Evolutionary conservation across 306 rosid genomes (phyloP).

Genomic region (Quercus agrifolia): DNA sequence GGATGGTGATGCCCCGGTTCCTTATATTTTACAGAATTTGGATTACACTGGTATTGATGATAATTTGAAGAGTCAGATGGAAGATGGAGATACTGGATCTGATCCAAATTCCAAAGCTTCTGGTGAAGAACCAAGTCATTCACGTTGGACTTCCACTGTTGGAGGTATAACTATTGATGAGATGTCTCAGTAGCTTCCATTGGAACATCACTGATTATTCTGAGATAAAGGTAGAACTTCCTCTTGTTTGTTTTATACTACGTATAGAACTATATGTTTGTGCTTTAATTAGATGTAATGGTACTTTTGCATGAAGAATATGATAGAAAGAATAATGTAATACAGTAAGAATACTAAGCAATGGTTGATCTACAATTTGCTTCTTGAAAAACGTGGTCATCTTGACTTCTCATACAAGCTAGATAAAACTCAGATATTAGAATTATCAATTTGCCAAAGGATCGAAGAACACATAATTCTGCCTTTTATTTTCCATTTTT

Average conservation of each 20-base stretch:
- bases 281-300: neutral
- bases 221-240: constrained; percentile 46
- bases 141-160: constrained; percentile 25
- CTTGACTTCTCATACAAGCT: no score
- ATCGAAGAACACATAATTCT: no score
- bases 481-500: no score
- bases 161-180: constrained; percentile 1
- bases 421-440: no score
- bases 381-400: no score
- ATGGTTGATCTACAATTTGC: no score
- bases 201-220: constrained; percentile 18
- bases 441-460: no score
- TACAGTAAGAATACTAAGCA: neutral
- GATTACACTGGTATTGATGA: constrained; percentile 54
- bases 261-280: neutral
- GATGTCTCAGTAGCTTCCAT: constrained; percentile 33
- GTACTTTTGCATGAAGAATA: constrained; percentile 8
- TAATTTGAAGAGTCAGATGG: constrained; percentile 34
- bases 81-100: constrained; percentile 24
- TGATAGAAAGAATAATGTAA: neutral
- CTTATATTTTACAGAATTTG: constrained; percentile 51
- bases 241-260: constrained; percentile 18
- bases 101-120: constrained; percentile 32
- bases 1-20: constrained; percentile 39
- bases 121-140: constrained; percentile 26